Evolutionary conservation across 2,329 filamentous ascomycete genomes (phyloP).

Genomic region (Iodosphaeria phyllophila): DNA sequence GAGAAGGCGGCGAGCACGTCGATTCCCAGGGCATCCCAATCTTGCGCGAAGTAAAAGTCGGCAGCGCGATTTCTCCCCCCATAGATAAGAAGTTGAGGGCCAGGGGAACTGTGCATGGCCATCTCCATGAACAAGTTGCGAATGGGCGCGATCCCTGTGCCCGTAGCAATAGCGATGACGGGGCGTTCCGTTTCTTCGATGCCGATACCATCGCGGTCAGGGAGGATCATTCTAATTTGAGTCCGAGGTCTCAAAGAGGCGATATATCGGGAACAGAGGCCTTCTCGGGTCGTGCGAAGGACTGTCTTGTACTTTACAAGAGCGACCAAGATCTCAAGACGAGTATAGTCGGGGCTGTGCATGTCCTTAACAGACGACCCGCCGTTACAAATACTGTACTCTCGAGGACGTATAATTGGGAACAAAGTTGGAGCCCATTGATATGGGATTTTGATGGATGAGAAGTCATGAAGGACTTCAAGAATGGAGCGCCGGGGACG

Average conservation of each 20-base stretch:
- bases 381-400: conserved; percentile 82
- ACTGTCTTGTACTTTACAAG: conserved; percentile 86
- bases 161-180: conserved; percentile 63
- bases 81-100: conserved; percentile 47
- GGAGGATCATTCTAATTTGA: conserved; percentile 39
- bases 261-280: conserved; percentile 81
- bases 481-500: conserved; percentile 78
- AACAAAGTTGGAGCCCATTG: conserved; percentile 54
- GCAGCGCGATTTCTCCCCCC: conserved; percentile 57
- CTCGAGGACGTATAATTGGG: conserved; percentile 67
- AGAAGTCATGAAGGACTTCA: conserved; percentile 83
- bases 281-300: conserved; percentile 65
- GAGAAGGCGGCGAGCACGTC: conserved; percentile 49
- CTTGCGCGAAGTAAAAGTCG: conserved; percentile 67
- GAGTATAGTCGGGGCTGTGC: conserved; percentile 14
- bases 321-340: conserved; percentile 60
- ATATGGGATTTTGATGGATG: conserved; percentile 64
- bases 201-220: too few species aligned
- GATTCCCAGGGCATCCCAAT: conserved; percentile 44
- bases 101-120: conserved; percentile 9
- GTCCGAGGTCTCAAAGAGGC: conserved; percentile 40
- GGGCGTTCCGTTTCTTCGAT: conserved; percentile 26
- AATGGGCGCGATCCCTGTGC: conserved; percentile 75
- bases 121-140: conserved; percentile 67
- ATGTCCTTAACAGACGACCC: conserved; percentile 20